Percentiles rank a stretch among this genome's conserved stretches.
These are phyloP conservation scores for Aspergillus mulundensis DNA, from an alignment of 495 filamentous ascomycete genomes.

Conservation along the genomic window DNA sequence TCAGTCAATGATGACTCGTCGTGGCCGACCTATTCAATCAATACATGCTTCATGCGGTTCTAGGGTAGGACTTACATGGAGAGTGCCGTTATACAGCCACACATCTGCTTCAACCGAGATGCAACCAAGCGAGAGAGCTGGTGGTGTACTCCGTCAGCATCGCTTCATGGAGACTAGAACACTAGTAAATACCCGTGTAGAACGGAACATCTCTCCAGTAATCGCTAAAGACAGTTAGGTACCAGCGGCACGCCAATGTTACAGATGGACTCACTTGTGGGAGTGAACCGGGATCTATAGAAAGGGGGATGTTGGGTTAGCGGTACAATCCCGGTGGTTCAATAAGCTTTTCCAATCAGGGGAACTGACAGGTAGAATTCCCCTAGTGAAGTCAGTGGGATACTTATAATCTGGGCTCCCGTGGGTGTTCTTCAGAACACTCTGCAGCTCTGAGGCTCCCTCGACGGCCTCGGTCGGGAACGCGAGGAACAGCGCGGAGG, in stretches of 20 bases:
- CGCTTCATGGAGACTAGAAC: background rate
- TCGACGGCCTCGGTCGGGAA: slow-evolving; percentile 25
- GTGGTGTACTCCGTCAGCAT: background rate
- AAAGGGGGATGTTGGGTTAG: slow-evolving; percentile 11
- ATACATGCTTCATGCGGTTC: background rate
- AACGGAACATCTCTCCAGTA: slow-evolving; percentile 49
- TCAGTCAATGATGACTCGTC: slow-evolving; percentile 44
- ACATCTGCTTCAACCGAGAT: slow-evolving; percentile 81
- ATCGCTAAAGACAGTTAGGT: slow-evolving; percentile 28
- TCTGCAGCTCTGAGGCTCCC: slow-evolving; percentile 34
- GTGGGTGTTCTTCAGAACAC: slow-evolving; percentile 42
- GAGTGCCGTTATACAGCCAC: slow-evolving; percentile 69
- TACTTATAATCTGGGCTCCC: slow-evolving; percentile 38
- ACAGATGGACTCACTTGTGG: slow-evolving; percentile 32
- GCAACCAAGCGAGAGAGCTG: slow-evolving; percentile 55
- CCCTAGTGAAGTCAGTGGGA: slow-evolving; percentile 45
- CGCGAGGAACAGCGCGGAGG: slow-evolving; percentile 24
- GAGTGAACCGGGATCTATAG: slow-evolving; percentile 44
- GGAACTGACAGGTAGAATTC: slow-evolving; percentile 39
- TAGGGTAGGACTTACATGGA: slow-evolving; percentile 41
- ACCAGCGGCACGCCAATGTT: background rate
- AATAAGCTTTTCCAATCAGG: background rate
- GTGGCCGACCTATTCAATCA: slow-evolving; percentile 47
- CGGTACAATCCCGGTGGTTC: slow-evolving; percentile 1
- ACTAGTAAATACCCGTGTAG: slow-evolving; percentile 37